Evolutionary conservation across 208 protist genomes (phyloP), one percentile per base, ranked within the genome.

Genomic region (Trypanosoma mega): DNA sequence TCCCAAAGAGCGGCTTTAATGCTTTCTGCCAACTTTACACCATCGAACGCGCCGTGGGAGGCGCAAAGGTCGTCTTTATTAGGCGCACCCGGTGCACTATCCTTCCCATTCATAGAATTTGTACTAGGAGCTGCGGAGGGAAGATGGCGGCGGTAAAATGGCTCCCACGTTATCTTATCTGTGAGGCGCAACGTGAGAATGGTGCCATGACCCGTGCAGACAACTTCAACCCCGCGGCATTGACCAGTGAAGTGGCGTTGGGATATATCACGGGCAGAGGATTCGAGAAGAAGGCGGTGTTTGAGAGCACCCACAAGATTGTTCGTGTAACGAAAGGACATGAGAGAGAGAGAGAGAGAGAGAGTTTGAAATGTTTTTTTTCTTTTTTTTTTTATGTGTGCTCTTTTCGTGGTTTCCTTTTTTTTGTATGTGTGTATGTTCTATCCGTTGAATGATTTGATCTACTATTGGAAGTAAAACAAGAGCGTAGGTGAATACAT

Each of bases 251-350:
- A 92, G 20, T 64, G 83, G 18, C 76, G 72, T 0, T 73, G 72
- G 1, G 76, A 76, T 21, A 92, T 72, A 4, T 76, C 67, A 37
- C 88, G 84, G 31, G 87, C 73, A 20, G 83, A 72, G 9, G 64
- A 56, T 64, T 95, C 85, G n/a, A 95, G 69, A 37, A 70, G 52
- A 12, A 95, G 72, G 23, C 88, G 82, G 52, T 95, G 83, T 71
- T 88, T 85, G 41, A 95, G 47, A 20, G 57, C 76, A 41, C 85
- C 85, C 20, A 95, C 73, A 16, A 95, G 70, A 68, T 86, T 83
- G 57, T 95, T 95, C 1, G 88, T 92, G 63, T 91, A 95, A 0
- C 88, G 85, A 61, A 95, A 95, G 0, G 88, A 95, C 88, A 95
- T 95, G 23, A 21, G 8, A 20, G 24, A 1, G 23, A 24, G 34